Base-by-base conservation (phyloP, 805 yeast species). In the Kazachstania psychrophila region DNA sequence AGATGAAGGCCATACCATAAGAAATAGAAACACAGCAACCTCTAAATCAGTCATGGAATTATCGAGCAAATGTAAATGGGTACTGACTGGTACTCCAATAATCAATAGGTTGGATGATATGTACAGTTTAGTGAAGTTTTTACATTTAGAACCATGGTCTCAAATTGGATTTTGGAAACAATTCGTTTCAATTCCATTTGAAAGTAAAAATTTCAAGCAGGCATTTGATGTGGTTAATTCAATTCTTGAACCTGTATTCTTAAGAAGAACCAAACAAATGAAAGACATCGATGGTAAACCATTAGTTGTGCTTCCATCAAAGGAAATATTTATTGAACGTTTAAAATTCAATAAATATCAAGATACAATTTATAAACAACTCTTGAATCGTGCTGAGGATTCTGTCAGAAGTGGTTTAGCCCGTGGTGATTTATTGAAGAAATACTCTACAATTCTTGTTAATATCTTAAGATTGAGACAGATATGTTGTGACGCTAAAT, bases 11-110 rank as follows among this genome's bases (percentile, higher is more conserved):
- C 97, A 89, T 53, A 82, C 72, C 18, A 88, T 88, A 40, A 68
- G 94, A 51, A 88, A 87, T 55, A 67, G 88, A 49, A 63, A 71
- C 31, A 77, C 95, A 2, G 79, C 79, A 40, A 79, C 95, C 0
- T 77, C 96, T 0, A 79, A 77, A 44, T 81, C 96, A 0, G 70
- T 87, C 6, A 75, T 73, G 57, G 80, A 73, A 16, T 52, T 88
- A n/a, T 50, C 61, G 8, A 75, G 84, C 48, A 64, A 68, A 14
- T 66, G 92, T 33, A 75, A 75, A 42, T 88, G 97, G 97, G 67
- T 81, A 3, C 64, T 89, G 32, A 86, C 96, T 0, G 97, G 97
- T 6, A 88, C 97, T 0, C 96, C 97, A 0, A 83, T 88, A 20
- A 81, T 87, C 27, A 88, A 88, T 56, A 64, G 88, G 43, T 64